phyloP scores from a whole-genome alignment of 2,329 filamentous ascomycete species.

The Zelopaecilomyces penicillatus region DNA sequence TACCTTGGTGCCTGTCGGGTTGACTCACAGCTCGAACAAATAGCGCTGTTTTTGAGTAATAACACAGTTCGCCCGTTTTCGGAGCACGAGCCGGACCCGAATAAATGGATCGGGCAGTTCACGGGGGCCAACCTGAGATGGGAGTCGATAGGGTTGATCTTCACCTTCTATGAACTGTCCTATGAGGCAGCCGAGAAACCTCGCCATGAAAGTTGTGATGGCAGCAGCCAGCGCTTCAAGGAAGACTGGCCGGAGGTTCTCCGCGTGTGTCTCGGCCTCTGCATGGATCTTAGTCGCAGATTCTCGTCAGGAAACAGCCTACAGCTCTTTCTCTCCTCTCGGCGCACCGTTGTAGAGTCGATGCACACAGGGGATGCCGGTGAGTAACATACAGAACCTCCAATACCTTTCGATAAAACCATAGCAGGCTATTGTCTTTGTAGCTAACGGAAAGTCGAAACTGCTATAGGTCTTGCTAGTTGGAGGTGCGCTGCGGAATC shows the following conservation, averaged over 20 bases:
- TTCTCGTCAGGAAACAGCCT: slow-evolving; percentile 26
- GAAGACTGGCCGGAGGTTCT: slow-evolving; percentile 6
- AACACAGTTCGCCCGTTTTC: slow-evolving; percentile 29
- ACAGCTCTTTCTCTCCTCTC: slow-evolving; percentile 28
- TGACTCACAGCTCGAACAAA: slow-evolving; percentile 24
- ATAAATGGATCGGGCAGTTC: slow-evolving; percentile 32
- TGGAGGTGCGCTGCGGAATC: slow-evolving; percentile 31
- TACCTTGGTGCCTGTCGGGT: slow-evolving; percentile 16
- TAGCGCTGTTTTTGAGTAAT: slow-evolving; percentile 26
- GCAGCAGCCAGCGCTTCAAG: background rate
- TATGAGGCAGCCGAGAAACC: background rate
- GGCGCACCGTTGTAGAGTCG: slow-evolving; percentile 27
- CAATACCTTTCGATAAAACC: background rate
- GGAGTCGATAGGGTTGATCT: slow-evolving; percentile 35
- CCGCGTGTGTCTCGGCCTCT: slow-evolving; percentile 8
- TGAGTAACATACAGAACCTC: slow-evolving; percentile 15
- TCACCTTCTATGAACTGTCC: slow-evolving; percentile 1
- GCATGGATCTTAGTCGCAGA: slow-evolving; percentile 11
- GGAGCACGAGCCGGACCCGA: slow-evolving; percentile 25
- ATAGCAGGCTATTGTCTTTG: background rate
- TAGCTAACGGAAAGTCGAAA: rapidly evolving
- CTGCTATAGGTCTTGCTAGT: slow-evolving; percentile 22
- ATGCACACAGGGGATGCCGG: slow-evolving; percentile 32
- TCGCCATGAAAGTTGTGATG: background rate
- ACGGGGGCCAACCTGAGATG: slow-evolving; percentile 30